These are phyloP conservation scores for Penicillium psychrofluorescens DNA, from an alignment of 495 filamentous ascomycete species.

Conservation along the genomic window DNA sequence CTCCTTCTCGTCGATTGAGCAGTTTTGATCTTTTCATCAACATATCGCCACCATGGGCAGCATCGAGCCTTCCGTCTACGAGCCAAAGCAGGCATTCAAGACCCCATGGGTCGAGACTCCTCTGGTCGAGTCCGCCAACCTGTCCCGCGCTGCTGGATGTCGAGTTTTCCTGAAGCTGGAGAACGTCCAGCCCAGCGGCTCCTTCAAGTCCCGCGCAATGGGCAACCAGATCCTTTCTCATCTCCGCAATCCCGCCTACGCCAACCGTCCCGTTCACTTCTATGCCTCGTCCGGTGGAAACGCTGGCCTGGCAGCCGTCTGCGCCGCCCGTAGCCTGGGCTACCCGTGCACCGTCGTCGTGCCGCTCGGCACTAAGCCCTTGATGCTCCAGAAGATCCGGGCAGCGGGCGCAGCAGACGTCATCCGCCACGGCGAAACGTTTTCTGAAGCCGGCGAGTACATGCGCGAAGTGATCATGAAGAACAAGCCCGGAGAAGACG, in stretches of 20 bases:
- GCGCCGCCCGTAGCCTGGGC: constrained; percentile 62
- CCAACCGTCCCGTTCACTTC: constrained; percentile 56
- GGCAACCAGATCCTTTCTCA: constrained; percentile 67
- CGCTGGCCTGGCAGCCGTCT: constrained; percentile 84
- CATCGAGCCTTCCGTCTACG: constrained; percentile 26
- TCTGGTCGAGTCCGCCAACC: constrained; percentile 55
- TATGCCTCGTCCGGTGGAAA: constrained; percentile 86
- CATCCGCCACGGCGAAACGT: constrained; percentile 62
- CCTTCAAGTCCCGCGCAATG: constrained; percentile 90
- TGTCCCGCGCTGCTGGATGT: constrained; percentile 68
- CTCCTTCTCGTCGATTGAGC: background rate
- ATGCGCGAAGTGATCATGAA: constrained; percentile 57
- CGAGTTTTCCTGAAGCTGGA: constrained; percentile 90
- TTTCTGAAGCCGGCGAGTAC: constrained; percentile 70
- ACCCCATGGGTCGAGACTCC: constrained; percentile 68
- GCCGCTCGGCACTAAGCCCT: constrained; percentile 54
- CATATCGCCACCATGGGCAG: constrained; percentile 19
- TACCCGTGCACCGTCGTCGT: constrained; percentile 77
- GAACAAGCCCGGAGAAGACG: constrained; percentile 19
- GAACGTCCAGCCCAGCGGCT: constrained; percentile 84
- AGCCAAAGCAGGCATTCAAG: constrained; percentile 24
- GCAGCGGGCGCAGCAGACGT: constrained; percentile 63
- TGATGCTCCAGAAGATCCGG: constrained; percentile 70
- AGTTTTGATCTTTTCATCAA: constrained; percentile 4
- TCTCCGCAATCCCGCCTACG: constrained; percentile 36